phyloP scores from a whole-genome alignment of 148 eudicot genomes.

The Rhododendron henanense region DNA sequence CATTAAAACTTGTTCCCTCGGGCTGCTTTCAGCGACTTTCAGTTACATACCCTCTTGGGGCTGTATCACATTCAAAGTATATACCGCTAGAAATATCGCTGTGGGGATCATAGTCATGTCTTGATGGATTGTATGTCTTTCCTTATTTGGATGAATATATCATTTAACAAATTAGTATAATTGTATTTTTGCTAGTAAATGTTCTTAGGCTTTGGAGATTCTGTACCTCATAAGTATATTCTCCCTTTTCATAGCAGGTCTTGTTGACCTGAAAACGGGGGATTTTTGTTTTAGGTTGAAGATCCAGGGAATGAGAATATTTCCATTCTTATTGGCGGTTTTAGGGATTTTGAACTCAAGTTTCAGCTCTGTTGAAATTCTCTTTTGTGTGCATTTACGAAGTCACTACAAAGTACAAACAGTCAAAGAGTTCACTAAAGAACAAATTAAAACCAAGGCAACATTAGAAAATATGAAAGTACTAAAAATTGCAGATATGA shows the following conservation, averaged over 20 bases:
- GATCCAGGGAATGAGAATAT: not conserved
- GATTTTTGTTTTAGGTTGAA: not conserved
- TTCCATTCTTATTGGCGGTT: not conserved
- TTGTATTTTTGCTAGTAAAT: not conserved
- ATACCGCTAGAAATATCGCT: not conserved
- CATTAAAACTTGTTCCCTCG: not conserved
- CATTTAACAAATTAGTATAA: not conserved
- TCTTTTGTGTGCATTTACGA: not conserved
- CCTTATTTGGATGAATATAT: not conserved
- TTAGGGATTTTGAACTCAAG: not conserved
- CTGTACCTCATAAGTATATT: not conserved
- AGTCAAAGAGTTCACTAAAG: not conserved
- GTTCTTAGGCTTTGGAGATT: not conserved
- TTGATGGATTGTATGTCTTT: not conserved
- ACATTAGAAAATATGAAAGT: not conserved
- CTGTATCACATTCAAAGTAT: not conserved
- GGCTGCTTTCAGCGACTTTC: not conserved
- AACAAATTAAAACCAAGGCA: not conserved
- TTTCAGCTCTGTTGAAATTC: not conserved
- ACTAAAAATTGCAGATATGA: not conserved
- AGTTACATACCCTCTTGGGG: not conserved
- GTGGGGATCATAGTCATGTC: not conserved
- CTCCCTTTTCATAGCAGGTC: not conserved
- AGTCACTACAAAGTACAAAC: not conserved
- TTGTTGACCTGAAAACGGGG: not conserved